phyloP scores from a whole-genome alignment of 2,329 filamentous ascomycete genomes.

The Monilinia fructicola region DNA sequence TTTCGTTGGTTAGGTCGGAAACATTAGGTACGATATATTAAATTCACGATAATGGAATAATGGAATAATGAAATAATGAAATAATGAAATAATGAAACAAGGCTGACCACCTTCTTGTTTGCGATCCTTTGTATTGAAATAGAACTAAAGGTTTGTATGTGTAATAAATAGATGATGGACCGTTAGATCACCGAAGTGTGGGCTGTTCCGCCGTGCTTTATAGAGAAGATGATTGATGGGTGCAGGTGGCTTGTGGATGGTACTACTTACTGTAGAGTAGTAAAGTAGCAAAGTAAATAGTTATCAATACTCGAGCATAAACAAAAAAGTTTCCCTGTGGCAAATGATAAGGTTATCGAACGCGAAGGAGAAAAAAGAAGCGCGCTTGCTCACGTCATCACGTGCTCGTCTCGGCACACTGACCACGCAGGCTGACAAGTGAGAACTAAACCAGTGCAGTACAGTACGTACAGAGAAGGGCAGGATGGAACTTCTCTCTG shows the following conservation, averaged over 20 bases:
- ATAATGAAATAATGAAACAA: neutral
- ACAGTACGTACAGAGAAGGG: too few species aligned
- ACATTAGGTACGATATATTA: neutral
- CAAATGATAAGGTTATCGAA: neutral
- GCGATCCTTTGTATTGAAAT: neutral
- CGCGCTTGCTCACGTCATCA: constrained; percentile 5
- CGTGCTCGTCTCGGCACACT: neutral
- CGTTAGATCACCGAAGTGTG: constrained; percentile 8
- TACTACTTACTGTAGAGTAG: neutral
- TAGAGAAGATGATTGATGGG: neutral
- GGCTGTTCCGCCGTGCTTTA: neutral
- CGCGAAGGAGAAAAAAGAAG: neutral
- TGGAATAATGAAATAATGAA: neutral
- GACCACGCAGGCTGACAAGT: too few species aligned
- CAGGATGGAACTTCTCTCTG: too few species aligned
- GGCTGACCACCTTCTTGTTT: neutral
- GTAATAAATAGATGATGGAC: neutral
- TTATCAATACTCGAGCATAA: too few species aligned
- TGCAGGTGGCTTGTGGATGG: neutral
- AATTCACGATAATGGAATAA: neutral
- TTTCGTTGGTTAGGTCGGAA: neutral
- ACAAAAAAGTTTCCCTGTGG: too few species aligned
- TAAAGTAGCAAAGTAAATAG: too few species aligned
- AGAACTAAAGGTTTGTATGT: too few species aligned
- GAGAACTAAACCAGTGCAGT: too few species aligned